Evolutionary conservation across 768 basidiomycete species (phyloP).

Genomic region (Auriscalpium vulgare): DNA sequence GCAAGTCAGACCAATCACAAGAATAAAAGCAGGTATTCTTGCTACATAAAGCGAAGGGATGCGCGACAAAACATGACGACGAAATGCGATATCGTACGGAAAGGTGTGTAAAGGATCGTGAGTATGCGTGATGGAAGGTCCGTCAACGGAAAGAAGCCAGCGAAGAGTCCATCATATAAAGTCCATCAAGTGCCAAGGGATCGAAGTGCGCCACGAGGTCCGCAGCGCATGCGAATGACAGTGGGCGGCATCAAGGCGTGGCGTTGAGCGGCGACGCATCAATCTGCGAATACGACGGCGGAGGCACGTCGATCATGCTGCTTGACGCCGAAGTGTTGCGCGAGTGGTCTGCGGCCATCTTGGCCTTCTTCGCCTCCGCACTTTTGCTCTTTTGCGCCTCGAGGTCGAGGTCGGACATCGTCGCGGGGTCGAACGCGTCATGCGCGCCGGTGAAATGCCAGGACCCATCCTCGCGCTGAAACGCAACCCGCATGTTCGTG

Average conservation of each 20-base stretch:
- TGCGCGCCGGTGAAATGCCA: neutral
- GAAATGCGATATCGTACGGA: too few relatives aligned
- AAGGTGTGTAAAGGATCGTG: neutral
- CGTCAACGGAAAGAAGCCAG: neutral
- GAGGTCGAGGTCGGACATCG: slow-evolving; percentile 3
- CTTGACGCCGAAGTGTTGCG: neutral
- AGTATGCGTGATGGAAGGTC: neutral
- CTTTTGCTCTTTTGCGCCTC: slow-evolving; percentile 8
- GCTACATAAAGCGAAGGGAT: too few relatives aligned
- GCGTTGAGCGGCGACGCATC: slow-evolving; percentile 1
- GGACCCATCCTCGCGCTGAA: neutral
- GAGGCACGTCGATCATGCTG: neutral
- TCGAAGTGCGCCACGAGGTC: too few relatives aligned
- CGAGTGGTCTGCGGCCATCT: neutral
- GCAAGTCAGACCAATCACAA: too few relatives aligned
- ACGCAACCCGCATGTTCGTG: neutral
- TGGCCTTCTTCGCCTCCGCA: neutral
- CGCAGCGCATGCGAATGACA: neutral
- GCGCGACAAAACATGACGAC: too few relatives aligned
- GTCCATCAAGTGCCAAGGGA: neutral
- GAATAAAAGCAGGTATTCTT: too few relatives aligned
- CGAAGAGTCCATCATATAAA: neutral
- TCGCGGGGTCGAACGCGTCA: neutral
- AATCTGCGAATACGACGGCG: slow-evolving; percentile 8
- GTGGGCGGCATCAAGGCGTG: neutral